These are phyloP conservation scores for Rutstroemia sp. DNA, from an alignment of 2,329 filamentous ascomycete genomes.

Conservation along the genomic window DNA sequence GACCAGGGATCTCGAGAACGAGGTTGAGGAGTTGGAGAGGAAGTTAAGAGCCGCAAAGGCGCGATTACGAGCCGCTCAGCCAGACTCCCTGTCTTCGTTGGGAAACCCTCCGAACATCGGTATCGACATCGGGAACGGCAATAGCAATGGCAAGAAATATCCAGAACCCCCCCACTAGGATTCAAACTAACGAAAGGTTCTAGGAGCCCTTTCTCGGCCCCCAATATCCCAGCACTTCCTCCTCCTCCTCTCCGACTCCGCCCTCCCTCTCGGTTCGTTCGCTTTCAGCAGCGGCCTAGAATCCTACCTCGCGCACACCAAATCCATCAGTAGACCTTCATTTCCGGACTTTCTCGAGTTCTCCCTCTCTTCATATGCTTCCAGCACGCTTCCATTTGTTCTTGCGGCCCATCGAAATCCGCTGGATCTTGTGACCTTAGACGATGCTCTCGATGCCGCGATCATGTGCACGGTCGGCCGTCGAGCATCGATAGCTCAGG, in stretches of 20 bases:
- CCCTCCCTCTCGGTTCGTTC: conserved; percentile 77
- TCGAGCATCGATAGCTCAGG: conserved; percentile 68
- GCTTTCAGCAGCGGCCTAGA: conserved; percentile 79
- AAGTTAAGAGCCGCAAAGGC: conserved; percentile 34
- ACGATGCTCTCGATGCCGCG: conserved; percentile 70
- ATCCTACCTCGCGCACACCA: conserved; percentile 68
- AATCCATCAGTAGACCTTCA: conserved; percentile 31
- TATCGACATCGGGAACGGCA: conserved; percentile 3
- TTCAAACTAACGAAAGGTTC: neutral
- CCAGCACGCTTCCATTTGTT: conserved; percentile 67
- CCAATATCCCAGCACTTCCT: conserved; percentile 50
- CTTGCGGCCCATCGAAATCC: conserved; percentile 58
- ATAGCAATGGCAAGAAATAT: neutral
- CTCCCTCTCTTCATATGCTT: conserved; percentile 64
- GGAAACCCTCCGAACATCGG: conserved; percentile 16
- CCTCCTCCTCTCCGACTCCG: conserved; percentile 72
- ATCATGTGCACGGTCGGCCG: conserved; percentile 74
- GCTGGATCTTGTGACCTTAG: conserved; percentile 45
- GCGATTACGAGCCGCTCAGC: conserved; percentile 33
- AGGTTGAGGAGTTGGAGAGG: conserved; percentile 51
- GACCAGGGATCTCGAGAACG: conserved; percentile 33
- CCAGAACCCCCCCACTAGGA: too few relatives aligned
- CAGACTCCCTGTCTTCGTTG: conserved; percentile 18
- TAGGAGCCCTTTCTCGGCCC: neutral
- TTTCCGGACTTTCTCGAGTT: conserved; percentile 63